Evolutionary conservation across 768 basidiomycete species (phyloP), one percentile per base, ranked within the genome.

Genomic region (Clitopilus passeckerianus): DNA sequence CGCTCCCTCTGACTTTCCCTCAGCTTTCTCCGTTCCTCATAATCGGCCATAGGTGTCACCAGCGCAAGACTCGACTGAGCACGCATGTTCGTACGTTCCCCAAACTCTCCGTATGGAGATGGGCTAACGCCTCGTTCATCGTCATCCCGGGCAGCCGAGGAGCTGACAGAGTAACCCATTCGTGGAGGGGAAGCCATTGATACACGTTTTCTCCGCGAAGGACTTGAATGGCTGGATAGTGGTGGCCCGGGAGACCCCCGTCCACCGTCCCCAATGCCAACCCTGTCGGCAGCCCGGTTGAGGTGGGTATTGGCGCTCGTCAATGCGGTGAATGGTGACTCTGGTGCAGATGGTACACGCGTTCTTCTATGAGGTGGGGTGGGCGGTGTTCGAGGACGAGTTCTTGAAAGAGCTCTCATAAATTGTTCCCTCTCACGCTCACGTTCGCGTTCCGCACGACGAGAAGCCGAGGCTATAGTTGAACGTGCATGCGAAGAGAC

Each of bases 321-420:
- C 46, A 50, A 22, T 18, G 46, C 46, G 20, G 46, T 50, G 22
- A 50, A 50, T 12, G 46, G 46, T 3, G 70, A 68, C 5, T 74
- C 64, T 1, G 85, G 84, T 9, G 80, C 76, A 24, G 84, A 85
- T 23, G 68, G 75, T 24, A 78, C 77, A 41, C 81, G 75, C 37
- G 68, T 72, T 27, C 80, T 78, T n/a, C 67, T 65, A 37, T 50
- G 60, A 15, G 57, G 60, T 7, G 41, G 50, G 33, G 50, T 35
- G n/a, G 65, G 30, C 15, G 53, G 59, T 16, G 64, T 60, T 34
- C 30, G 55, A 33, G 63, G 41, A 18, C 54, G 60, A 6, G 62
- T 22, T 12, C 46, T 50, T 50, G 46, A 50, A 7, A n/a, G 46
- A 50, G 46, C 46, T 22, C 46, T 18, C 22, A 16, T 10, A 3